Evolutionary conservation across 2,329 filamentous ascomycete species (phyloP), one percentile per base, ranked within the genome.

Genomic region (Colletotrichum magnum): DNA sequence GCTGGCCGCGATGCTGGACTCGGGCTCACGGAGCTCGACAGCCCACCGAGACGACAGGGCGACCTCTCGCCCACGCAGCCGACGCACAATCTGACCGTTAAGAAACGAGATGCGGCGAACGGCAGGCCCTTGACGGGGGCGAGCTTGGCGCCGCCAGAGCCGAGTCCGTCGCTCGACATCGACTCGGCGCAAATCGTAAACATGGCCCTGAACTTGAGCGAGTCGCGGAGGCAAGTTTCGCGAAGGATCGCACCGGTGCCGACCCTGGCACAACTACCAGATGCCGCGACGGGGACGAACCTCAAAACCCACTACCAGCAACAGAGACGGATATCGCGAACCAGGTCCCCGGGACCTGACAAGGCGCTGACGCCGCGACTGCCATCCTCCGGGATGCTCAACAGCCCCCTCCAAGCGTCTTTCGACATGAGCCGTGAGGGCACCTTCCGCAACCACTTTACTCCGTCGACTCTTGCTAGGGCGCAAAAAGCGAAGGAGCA

Each of bases 101-200:
- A 53, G 36, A 72, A 71, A 53, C 66, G 69, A 13, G 66, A 70
- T 41, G 56, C 72, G 66, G 62, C 66, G 68, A 48, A 76, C 67
- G 58, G 73, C 63, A 54, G 75, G 73, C 51, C 73, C 54, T 48
- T 69, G 62, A 58, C 53, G 39, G 65, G 41, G 21, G 63, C 52
- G 58, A 71, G 60, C 72, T 70, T 48, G 64, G 71, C 3, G 43
- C 69, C 56, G 45, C 73, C 74, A 26, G 71, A 70, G 65, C 39
- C 71, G 72, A 53, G 72, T 77, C 15, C 61, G 21, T 74, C 79
- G 5, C 77, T 93, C 21, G 90, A 94, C 74, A 86, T 92, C 69
- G 95, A 98, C 75, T 92, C 95, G 7, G 89, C 92, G 4, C 93
- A 97, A 79, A 97, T 98, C 72, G 94, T 98, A 50, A 94, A 94